phyloP scores from a whole-genome alignment of 257 asterid genomes.

The Nicotiana obtusifolia region DNA sequence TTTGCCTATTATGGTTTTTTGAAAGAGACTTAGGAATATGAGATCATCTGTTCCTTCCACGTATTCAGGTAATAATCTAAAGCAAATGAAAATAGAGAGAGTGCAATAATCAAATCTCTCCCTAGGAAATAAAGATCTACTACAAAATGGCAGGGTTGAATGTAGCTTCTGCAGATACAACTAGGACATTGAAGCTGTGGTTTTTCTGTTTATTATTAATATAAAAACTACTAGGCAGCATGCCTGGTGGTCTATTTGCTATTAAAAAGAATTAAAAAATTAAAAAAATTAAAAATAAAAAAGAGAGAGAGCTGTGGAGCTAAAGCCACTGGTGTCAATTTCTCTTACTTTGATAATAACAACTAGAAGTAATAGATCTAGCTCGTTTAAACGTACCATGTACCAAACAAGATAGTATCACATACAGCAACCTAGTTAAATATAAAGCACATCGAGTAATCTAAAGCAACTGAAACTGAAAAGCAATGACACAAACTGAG shows the following conservation, averaged over 20 bases:
- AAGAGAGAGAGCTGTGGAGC: background rate
- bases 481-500: background rate
- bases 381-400: background rate
- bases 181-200: background rate
- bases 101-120: background rate
- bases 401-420: background rate
- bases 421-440: background rate
- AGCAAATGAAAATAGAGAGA: background rate
- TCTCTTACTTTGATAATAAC: background rate
- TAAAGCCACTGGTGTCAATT: background rate
- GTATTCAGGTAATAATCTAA: background rate
- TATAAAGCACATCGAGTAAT: background rate
- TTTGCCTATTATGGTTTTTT: background rate
- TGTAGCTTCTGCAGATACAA: background rate
- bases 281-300: too few relatives aligned
- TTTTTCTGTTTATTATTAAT: too few relatives aligned
- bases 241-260: too few relatives aligned
- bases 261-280: too few relatives aligned
- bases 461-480: background rate
- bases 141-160: too few relatives aligned
- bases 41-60: background rate
- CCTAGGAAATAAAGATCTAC: background rate
- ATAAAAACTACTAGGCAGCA: too few relatives aligned
- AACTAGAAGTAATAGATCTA: background rate
- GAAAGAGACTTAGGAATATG: background rate